Evolutionary conservation across 2,329 filamentous ascomycete species (phyloP).

Genomic region (Aschersonia sp.): DNA sequence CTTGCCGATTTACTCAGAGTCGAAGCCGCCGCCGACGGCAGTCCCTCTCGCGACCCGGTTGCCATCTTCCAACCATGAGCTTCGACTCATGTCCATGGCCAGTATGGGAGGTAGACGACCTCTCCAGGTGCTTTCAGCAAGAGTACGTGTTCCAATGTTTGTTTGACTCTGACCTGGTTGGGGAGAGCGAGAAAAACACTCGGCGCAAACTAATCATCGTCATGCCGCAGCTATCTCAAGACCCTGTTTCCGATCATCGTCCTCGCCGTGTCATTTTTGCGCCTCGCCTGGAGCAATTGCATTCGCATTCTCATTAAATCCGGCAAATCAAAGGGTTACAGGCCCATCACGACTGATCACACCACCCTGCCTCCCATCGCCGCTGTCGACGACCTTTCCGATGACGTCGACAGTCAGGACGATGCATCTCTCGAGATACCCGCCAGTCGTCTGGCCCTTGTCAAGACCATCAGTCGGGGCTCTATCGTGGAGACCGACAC

Average conservation of each 20-base stretch:
- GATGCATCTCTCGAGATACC: conserved; percentile 40
- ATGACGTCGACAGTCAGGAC: conserved; percentile 44
- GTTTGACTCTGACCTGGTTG: background rate
- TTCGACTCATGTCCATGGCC: conserved; percentile 42
- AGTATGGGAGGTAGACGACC: conserved; percentile 50
- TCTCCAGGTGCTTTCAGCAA: conserved; percentile 47
- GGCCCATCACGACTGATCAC: conserved; percentile 32
- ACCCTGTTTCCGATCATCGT: conserved; percentile 64
- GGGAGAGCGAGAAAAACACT: no score
- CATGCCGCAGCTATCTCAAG: conserved; percentile 28
- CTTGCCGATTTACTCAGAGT: background rate
- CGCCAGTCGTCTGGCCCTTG: conserved; percentile 41
- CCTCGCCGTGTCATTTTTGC: conserved; percentile 54
- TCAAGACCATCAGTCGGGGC: conserved; percentile 46
- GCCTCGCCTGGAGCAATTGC: conserved; percentile 45
- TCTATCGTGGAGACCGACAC: conserved; percentile 60
- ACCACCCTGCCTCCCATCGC: conserved; percentile 35
- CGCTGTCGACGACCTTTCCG: conserved; percentile 5
- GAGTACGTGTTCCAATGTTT: conserved; percentile 38
- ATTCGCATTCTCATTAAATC: conserved; percentile 33
- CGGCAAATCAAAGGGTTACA: conserved; percentile 40
- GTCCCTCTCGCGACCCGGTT: conserved; percentile 4
- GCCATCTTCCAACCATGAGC: conserved; percentile 18
- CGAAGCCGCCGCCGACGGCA: background rate
- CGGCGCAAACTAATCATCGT: no score